Conservation (phyloP, 768 basidiomycete species). For the Dentipellis sp. region DNA sequence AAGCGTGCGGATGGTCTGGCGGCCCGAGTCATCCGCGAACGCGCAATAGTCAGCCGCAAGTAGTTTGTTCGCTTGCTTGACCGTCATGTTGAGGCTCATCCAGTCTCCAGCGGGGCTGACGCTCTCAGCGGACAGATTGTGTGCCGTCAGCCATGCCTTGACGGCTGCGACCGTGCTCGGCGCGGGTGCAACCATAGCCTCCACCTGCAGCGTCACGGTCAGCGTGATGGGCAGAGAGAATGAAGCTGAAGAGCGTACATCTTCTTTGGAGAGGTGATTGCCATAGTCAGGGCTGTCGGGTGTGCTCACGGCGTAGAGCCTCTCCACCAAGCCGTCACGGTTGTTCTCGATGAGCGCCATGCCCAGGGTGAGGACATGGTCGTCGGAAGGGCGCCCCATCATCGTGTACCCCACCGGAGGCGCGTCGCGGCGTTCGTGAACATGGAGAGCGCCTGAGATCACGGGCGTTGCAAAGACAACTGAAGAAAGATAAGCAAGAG, state of each 20-base stretch:
- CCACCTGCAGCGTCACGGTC: neutral
- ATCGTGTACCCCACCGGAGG: neutral
- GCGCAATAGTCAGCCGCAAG: neutral
- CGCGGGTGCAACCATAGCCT: neutral
- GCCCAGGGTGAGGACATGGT: neutral
- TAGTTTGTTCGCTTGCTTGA: neutral
- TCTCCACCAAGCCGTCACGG: neutral
- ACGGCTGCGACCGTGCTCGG: neutral
- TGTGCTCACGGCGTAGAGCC: neutral
- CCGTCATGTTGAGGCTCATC: neutral
- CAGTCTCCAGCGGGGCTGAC: constrained; percentile 11
- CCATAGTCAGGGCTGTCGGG: neutral
- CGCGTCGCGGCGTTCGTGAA: neutral
- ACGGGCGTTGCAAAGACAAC: neutral
- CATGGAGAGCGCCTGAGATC: neutral
- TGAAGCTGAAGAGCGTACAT: neutral
- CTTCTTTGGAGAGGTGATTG: neutral
- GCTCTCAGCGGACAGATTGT: constrained; percentile 4
- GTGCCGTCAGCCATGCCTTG: constrained; percentile 3
- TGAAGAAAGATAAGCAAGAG: neutral
- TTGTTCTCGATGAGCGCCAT: neutral
- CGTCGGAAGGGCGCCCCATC: neutral
- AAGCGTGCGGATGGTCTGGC: constrained; percentile 8
- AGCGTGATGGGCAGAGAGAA: too few relatives aligned
- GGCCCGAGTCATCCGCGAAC: constrained; percentile 4